Evolutionary conservation across 345 rosid species (phyloP), one percentile per base, ranked within the genome.

Genomic region (Erodium maritimum): DNA sequence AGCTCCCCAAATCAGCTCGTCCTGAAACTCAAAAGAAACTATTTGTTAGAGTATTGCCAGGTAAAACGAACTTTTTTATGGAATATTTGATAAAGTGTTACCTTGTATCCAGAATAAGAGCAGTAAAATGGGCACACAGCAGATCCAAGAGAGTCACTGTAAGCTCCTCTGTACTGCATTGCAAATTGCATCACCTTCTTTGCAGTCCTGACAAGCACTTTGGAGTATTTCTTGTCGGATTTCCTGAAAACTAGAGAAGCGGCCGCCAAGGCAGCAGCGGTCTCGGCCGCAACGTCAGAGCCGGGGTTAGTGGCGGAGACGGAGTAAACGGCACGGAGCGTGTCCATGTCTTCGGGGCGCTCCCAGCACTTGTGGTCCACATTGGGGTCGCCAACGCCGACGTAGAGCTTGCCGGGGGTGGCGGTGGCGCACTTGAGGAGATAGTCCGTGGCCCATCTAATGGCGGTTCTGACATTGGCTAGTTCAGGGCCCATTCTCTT

Each of bases 341-440:
- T 89, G 66, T 87, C 96, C 97, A 93, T 93, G 58, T 93, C 99
- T 64, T 93, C 97, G 6, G 99, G 99, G 71, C 99, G 90, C 73
- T 93, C 96, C 97, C 97, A 90, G 60, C 97, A 90, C 65, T 75
- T 52, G 66, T 94, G 99, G 69, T 94, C 99, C 85, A 67, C 69
- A 62, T 79, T 82, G 5, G 97, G 90, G 62, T 94, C 97, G 46
- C 91, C 99, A 61, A 93, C 97, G 86, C 84, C 87, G 66, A 81
- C 90, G 65, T 83, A 86, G 33, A 86, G 78, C 53, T 75, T 83
- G 66, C 74, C 77, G 17, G 88, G 96, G 19, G 75, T 77, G 18
- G 85, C 86, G 34, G 96, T 87, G 23, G 96, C 96, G 37, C 37
- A 29, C 81, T 87, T 85, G 63, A 94, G 81, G 21, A 94, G 85